These are phyloP conservation scores for Canavalia gladiata DNA, from an alignment of 306 rosid species.

Conservation along the genomic window DNA sequence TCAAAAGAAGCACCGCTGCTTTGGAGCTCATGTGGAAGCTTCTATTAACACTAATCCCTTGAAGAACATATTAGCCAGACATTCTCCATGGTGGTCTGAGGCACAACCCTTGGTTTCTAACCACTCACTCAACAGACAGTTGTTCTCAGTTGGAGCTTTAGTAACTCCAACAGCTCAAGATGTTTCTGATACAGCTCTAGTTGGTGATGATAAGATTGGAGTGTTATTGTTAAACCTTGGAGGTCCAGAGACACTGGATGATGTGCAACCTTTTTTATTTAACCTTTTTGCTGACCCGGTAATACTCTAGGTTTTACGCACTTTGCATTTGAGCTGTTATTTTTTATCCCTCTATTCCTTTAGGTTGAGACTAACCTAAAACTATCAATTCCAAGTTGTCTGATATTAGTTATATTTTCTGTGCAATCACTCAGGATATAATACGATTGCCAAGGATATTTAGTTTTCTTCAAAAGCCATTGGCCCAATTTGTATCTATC, in stretches of 20 bases:
- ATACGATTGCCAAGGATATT: slow-evolving; percentile 85
- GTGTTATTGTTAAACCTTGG: slow-evolving; percentile 89
- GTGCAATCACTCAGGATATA: slow-evolving; percentile 67
- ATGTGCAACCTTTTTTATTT: slow-evolving; percentile 91
- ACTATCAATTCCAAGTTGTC: slow-evolving; percentile 3
- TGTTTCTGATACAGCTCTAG: slow-evolving; percentile 53
- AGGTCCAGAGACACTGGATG: slow-evolving; percentile 92
- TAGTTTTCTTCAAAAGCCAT: slow-evolving; percentile 88
- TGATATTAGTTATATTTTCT: slow-evolving; percentile 14
- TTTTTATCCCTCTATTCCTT: not conserved
- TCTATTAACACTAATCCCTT: slow-evolving; percentile 46
- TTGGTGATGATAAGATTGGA: slow-evolving; percentile 71
- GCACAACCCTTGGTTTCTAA: slow-evolving; percentile 57
- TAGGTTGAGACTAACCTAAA: slow-evolving; percentile 22
- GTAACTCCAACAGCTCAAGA: slow-evolving; percentile 60
- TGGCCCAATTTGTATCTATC: slow-evolving; percentile 85
- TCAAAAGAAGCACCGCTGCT: slow-evolving; percentile 54
- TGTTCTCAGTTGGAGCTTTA: slow-evolving; percentile 63
- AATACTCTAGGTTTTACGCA: not conserved
- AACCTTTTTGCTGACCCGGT: slow-evolving; percentile 94
- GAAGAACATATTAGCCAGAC: slow-evolving; percentile 48
- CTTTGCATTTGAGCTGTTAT: not conserved
- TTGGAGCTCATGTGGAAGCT: slow-evolving; percentile 54
- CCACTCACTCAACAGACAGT: slow-evolving; percentile 55
- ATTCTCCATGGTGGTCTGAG: slow-evolving; percentile 55